A percentile compares a stretch with the other conserved stretches of the same genome.
These are phyloP conservation scores for Aspergillus sp. DNA, from an alignment of 2,329 filamentous ascomycete species.

Conservation along the genomic window DNA sequence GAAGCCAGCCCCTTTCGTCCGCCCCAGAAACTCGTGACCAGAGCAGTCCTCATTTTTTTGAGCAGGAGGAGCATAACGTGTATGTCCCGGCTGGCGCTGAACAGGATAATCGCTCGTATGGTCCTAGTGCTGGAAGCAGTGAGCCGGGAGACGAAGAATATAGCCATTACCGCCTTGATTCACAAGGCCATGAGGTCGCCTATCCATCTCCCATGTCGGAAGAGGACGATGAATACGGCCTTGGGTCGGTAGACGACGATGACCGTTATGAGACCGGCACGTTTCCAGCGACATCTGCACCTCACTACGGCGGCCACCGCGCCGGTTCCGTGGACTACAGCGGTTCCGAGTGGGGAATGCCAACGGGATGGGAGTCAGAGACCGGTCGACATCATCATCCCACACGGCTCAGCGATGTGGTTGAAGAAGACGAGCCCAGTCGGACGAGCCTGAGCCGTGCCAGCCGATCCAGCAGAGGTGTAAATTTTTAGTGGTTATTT, in stretches of 20 bases:
- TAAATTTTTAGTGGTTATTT: conserved; percentile 15
- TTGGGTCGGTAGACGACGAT: conserved; percentile 39
- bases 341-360: conserved; percentile 55
- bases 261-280: conserved; percentile 30
- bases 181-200: conserved; percentile 51
- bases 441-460: conserved; percentile 51
- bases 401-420: conserved; percentile 76
- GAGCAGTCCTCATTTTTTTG: conserved; percentile 26
- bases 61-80: conserved; percentile 26
- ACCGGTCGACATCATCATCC: conserved; percentile 72
- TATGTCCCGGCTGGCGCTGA: conserved; percentile 34
- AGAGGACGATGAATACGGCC: conserved; percentile 48
- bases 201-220: conserved; percentile 42
- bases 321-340: conserved; percentile 51
- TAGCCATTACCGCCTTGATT: conserved; percentile 54
- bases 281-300: conserved; percentile 16
- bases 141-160: conserved; percentile 64
- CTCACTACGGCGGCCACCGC: conserved; percentile 21
- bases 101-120: conserved; percentile 40
- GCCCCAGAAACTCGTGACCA: conserved; percentile 19
- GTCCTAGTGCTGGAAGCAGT: conserved; percentile 42
- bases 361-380: conserved; percentile 64
- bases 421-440: conserved; percentile 71
- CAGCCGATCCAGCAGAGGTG: conserved; percentile 36
- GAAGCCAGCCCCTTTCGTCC: conserved; percentile 21